phyloP scores from a whole-genome alignment of 768 basidiomycete genomes.

The Tubosaeta brunneosetosa region DNA sequence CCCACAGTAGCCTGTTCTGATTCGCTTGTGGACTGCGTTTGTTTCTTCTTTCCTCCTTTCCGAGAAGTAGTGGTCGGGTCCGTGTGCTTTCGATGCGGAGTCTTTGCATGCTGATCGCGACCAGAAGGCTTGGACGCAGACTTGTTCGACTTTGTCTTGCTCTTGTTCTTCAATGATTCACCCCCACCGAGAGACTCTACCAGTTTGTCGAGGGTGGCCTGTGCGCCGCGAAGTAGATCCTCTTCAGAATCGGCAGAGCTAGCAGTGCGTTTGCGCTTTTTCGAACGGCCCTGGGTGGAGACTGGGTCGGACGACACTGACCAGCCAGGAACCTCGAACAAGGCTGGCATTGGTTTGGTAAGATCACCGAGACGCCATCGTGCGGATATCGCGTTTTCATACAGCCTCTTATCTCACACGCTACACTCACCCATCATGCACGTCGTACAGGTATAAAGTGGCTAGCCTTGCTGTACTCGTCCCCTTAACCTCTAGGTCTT shows the following conservation, averaged over 20 bases:
- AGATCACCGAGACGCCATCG: not conserved
- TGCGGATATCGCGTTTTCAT: conserved; percentile 18
- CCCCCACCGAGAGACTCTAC: conserved; percentile 42
- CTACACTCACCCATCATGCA: conserved; percentile 10
- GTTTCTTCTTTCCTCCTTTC: conserved; percentile 17
- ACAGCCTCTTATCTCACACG: conserved; percentile 12
- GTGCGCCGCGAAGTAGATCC: conserved; percentile 35
- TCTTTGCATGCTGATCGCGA: conserved; percentile 5
- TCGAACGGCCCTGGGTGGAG: conserved; percentile 30
- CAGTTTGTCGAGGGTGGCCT: conserved; percentile 58
- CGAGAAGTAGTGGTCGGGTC: conserved; percentile 9
- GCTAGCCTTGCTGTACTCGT: not conserved
- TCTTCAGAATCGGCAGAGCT: conserved; percentile 35
- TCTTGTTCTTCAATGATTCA: conserved; percentile 20
- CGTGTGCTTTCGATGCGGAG: conserved; percentile 1
- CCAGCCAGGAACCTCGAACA: conserved; percentile 73
- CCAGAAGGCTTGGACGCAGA: conserved; percentile 3
- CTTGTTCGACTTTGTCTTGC: conserved; percentile 4
- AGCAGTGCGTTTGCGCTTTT: conserved; percentile 52
- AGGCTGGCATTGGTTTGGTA: conserved; percentile 27
- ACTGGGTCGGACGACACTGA: conserved; percentile 44
- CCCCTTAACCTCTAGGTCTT: not conserved
- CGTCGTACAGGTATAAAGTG: conserved; percentile 17
- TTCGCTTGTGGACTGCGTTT: conserved; percentile 21
- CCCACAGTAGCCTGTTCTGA: conserved; percentile 19